Evolutionary conservation across 1,284 basidiomycete species (phyloP), one percentile per base, ranked within the genome.

Genomic region (Malassezia globosa): DNA sequence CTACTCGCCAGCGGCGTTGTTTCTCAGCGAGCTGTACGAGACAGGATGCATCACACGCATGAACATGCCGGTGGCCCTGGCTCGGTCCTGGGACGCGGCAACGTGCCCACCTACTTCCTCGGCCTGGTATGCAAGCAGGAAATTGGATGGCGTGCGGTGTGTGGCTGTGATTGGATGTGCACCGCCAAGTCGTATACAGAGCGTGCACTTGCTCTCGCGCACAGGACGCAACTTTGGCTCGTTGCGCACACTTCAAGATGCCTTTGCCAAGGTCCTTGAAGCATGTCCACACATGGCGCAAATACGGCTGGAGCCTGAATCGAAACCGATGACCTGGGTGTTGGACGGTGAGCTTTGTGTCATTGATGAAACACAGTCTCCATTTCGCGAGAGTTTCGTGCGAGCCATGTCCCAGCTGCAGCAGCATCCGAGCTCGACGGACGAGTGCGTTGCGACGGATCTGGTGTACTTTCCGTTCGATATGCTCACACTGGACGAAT

Each of bases 291-390:
- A 31, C 29, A 31, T n/a, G n/a, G n/a, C n/a, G n/a, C n/a, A n/a
- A n/a, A n/a, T 14, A 18, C 35, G 35, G 35, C 16, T 19, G 7
- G n/a, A n/a, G n/a, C n/a, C n/a, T n/a, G n/a, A n/a, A n/a, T n/a
- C n/a, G n/a, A n/a, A n/a, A n/a, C n/a, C n/a, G n/a, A n/a, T n/a
- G n/a, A n/a, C 18, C 8, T 64, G n/a, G 18, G 48, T 64, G 10
- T 44, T 64, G 4, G 63, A 64, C 37, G 63, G 63, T 23, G 63
- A 64, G 36, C 46, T 63, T 14, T 64, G 63, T 42, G 51, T 54
- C 3, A 51, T 48, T 26, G 41, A 51, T 7, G 39, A n/a, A 42
- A n/a, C 51, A 56, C 11, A 54, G 34, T 11, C 29, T 13, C 11
- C 11, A 16, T 11, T 11, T 3, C 10, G 29, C 11, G 62, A 64